Conservation (phyloP, 106 monocot genomes). For the Agapanthus africanus region DNA sequence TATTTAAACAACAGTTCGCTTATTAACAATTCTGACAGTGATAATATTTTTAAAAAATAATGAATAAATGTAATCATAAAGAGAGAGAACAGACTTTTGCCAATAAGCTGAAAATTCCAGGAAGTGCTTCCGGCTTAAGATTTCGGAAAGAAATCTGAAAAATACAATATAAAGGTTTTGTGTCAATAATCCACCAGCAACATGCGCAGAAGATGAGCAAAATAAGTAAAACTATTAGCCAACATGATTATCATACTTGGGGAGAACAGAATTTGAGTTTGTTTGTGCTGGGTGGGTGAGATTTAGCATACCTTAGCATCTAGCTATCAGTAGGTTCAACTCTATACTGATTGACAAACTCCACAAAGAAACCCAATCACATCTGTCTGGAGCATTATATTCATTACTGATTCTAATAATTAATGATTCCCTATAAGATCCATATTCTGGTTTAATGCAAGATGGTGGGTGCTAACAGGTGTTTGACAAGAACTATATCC, state of each 20-base stretch:
- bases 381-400: background rate
- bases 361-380: background rate
- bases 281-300: background rate
- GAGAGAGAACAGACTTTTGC: slow-evolving; percentile 60
- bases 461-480: background rate
- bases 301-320: background rate
- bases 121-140: slow-evolving; percentile 36
- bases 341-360: background rate
- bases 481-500: background rate
- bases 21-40: background rate
- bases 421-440: background rate
- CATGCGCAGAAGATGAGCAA: background rate
- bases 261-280: background rate
- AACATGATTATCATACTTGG: background rate
- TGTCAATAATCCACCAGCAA: slow-evolving; percentile 9
- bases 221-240: background rate
- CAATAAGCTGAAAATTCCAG: slow-evolving; percentile 69
- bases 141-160: slow-evolving; percentile 74
- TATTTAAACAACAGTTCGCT: background rate
- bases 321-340: background rate
- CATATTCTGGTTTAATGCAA: background rate
- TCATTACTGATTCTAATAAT: background rate
- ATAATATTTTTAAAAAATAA: background rate
- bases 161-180: slow-evolving; percentile 2
- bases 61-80: slow-evolving; percentile 3